Evolutionary conservation across 164 flowering plant genomes (phyloP).

Genomic region (Malania oleifera): DNA sequence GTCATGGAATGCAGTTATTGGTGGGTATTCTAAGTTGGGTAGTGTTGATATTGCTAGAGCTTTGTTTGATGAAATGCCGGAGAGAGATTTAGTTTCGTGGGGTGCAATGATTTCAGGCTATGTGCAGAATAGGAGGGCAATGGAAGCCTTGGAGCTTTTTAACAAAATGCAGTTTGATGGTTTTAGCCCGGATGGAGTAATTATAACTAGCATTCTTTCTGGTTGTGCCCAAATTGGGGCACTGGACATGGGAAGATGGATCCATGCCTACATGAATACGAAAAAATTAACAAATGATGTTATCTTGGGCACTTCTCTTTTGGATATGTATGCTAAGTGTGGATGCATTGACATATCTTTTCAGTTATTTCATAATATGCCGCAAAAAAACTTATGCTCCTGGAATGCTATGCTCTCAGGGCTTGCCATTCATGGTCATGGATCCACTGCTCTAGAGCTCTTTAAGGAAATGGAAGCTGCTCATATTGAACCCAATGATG

Average conservation of each 20-base stretch:
- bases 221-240: conserved; percentile 56
- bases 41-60: neutral
- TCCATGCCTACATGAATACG: conserved; percentile 33
- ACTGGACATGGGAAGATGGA: conserved; percentile 38
- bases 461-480: conserved; percentile 25
- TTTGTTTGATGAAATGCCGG: conserved; percentile 31
- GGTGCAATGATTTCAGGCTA: conserved; percentile 57
- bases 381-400: conserved; percentile 33
- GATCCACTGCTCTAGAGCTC: conserved; percentile 20
- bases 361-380: conserved; percentile 36
- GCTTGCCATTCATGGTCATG: conserved; percentile 36
- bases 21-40: conserved; percentile 1
- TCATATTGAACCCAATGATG: conserved; percentile 28
- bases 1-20: neutral
- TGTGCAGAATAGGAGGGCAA: conserved; percentile 28
- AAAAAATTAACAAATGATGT: conserved; percentile 19
- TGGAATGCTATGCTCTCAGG: conserved; percentile 38
- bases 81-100: conserved; percentile 37
- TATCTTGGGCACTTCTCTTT: conserved; percentile 35
- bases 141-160: conserved; percentile 42
- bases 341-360: conserved; percentile 34
- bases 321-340: conserved; percentile 52
- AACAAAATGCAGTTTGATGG: conserved; percentile 35
- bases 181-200: conserved; percentile 30
- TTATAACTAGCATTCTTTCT: conserved; percentile 38